Percentiles rank a stretch among this genome's conserved stretches.
Evolutionary conservation across 1,284 basidiomycete species (phyloP).

Genomic region (Coriolopsis trogii): DNA sequence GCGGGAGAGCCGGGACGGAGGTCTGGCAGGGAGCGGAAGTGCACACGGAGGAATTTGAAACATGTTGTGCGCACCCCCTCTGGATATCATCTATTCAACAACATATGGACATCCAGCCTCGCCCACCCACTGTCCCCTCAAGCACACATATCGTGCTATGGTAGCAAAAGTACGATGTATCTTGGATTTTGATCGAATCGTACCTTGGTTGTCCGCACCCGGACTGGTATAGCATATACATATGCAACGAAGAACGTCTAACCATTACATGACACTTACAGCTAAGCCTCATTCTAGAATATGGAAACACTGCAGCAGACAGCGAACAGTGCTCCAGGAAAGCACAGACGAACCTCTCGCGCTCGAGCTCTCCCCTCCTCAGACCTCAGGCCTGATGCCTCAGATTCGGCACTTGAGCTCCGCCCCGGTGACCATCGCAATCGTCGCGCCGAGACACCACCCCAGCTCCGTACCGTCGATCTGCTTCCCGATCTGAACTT

Average conservation of each 20-base stretch:
- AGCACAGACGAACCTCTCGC: slow-evolving; percentile 3
- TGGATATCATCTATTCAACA: slow-evolving; percentile 4
- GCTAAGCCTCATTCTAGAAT: not conserved
- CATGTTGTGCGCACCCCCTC: slow-evolving; percentile 1
- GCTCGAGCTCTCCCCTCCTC: not conserved
- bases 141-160: too few species aligned
- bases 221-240: not conserved
- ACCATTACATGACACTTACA: not conserved
- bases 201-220: not conserved
- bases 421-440: slow-evolving; percentile 67
- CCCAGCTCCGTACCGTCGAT: slow-evolving; percentile 92
- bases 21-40: not conserved
- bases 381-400: slow-evolving; percentile 8
- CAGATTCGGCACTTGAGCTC: slow-evolving; percentile 55
- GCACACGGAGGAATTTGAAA: not conserved
- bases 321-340: not conserved
- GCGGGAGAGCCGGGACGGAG: not conserved
- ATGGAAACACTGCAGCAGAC: not conserved
- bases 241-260: not conserved
- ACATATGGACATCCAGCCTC: too few species aligned
- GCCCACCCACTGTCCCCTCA: too few species aligned
- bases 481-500: slow-evolving; percentile 86
- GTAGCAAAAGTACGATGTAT: too few species aligned
- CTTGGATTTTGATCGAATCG: too few species aligned
- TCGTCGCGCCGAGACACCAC: slow-evolving; percentile 89